Conservation (phyloP, 2,329 filamentous ascomycete genomes). For the Diaporthe australafricana region DNA sequence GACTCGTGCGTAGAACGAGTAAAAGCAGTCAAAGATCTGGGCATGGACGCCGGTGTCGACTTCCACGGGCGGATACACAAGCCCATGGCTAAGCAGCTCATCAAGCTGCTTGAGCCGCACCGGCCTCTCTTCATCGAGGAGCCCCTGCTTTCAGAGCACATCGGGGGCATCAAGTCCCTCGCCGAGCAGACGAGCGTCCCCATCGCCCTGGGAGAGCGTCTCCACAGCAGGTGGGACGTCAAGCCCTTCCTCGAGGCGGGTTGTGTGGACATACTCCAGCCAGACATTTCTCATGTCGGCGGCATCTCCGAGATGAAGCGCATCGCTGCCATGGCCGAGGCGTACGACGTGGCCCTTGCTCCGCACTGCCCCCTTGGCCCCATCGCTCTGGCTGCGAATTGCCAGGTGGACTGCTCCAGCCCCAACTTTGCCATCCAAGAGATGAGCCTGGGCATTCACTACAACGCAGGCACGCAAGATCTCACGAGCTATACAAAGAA, state of each 20-base stretch:
- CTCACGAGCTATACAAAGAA: conserved; percentile 70
- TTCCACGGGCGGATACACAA: conserved; percentile 78
- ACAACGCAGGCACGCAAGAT: conserved; percentile 70
- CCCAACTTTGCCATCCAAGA: conserved; percentile 74
- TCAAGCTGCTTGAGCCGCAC: conserved; percentile 71
- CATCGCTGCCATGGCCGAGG: conserved; percentile 72
- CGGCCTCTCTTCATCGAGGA: conserved; percentile 75
- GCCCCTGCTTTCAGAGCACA: conserved; percentile 71
- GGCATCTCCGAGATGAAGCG: conserved; percentile 72
- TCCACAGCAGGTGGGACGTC: conserved; percentile 74
- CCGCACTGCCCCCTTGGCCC: conserved; percentile 75
- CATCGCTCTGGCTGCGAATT: conserved; percentile 71
- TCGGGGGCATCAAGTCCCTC: conserved; percentile 68
- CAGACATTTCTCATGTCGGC: conserved; percentile 73
- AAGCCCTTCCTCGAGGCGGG: conserved; percentile 71
- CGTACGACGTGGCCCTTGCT: conserved; percentile 73
- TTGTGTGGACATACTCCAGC: conserved; percentile 72
- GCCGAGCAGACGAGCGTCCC: conserved; percentile 66
- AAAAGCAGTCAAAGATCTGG: conserved; percentile 71
- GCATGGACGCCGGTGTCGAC: conserved; percentile 74
- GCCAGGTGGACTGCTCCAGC: conserved; percentile 67
- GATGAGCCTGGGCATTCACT: conserved; percentile 77
- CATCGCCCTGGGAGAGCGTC: conserved; percentile 73
- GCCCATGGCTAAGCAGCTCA: conserved; percentile 76
- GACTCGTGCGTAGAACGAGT: conserved; percentile 69